Conservation (phyloP, 768 basidiomycete species). For the Tulasnella sp. region DNA sequence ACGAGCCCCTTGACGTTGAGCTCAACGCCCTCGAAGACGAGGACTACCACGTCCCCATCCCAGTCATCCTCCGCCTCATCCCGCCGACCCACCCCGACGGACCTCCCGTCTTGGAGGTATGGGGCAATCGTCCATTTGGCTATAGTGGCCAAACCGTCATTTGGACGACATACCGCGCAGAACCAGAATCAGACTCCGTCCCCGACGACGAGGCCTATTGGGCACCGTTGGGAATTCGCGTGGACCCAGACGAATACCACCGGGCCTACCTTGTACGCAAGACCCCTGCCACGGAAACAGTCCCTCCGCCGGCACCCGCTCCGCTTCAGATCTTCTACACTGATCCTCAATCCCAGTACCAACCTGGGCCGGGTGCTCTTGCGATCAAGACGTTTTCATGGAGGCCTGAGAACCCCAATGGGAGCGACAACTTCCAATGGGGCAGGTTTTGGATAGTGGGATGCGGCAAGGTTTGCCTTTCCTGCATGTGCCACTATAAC, state of each 20-base stretch:
- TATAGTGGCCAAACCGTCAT: not conserved
- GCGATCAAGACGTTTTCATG: constrained; percentile 1
- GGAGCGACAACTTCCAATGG: not conserved
- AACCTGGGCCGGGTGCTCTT: not conserved
- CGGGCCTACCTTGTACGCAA: constrained; percentile 4
- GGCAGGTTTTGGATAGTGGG: constrained; percentile 9
- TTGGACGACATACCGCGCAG: constrained; percentile 9
- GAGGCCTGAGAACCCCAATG: not conserved
- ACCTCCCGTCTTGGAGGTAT: constrained; percentile 10
- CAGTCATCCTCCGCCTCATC: constrained; percentile 2
- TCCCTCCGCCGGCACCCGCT: not conserved
- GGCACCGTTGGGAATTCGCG: constrained; percentile 7
- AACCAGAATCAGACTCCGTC: constrained; percentile 6
- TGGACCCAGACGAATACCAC: not conserved
- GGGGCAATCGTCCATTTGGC: constrained; percentile 10
- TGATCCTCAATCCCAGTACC: not conserved
- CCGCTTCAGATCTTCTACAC: constrained; percentile 3
- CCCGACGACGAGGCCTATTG: constrained; percentile 3
- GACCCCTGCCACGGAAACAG: not conserved
- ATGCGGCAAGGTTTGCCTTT: constrained; percentile 1
- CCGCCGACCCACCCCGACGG: not conserved
- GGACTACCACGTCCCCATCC: not conserved
- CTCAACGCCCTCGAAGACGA: constrained; percentile 2
- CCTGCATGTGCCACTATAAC: not conserved
- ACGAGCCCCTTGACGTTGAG: not conserved